These are phyloP conservation scores for Pseudozyma sp. DNA, from an alignment of 1,284 basidiomycete species.

Conservation along the genomic window DNA sequence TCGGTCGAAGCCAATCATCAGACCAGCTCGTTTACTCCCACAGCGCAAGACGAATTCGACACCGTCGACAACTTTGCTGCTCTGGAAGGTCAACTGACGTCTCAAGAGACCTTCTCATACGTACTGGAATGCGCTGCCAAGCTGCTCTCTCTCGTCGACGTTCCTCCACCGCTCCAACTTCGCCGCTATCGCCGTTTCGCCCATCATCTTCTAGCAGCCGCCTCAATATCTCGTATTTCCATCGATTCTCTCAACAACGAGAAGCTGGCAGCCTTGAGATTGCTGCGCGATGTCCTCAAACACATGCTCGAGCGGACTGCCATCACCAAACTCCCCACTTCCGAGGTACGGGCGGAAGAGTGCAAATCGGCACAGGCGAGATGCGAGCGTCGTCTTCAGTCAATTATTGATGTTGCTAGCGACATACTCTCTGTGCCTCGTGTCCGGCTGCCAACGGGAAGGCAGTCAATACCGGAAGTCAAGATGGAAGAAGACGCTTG, in stretches of 20 bases:
- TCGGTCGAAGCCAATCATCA: too few species aligned
- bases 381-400: neutral
- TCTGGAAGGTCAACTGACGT: too few species aligned
- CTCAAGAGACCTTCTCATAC: too few species aligned
- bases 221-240: neutral
- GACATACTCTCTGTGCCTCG: neutral
- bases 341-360: neutral
- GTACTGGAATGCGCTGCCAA: too few species aligned
- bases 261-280: neutral
- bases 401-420: neutral
- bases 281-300: conserved; percentile 12
- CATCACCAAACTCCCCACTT: conserved; percentile 1
- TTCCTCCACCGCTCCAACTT: too few species aligned
- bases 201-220: neutral
- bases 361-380: neutral
- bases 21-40: too few species aligned
- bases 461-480: neutral
- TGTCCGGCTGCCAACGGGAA: too few species aligned
- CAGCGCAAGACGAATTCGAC: too few species aligned
- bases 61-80: too few species aligned
- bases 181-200: neutral
- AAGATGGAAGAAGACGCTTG: neutral
- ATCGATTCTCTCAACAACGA: neutral
- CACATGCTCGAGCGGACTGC: conserved; percentile 7
- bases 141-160: too few species aligned